These are phyloP conservation scores for Aspergillus japonicus DNA, from an alignment of 2,329 filamentous ascomycete genomes.

Conservation along the genomic window DNA sequence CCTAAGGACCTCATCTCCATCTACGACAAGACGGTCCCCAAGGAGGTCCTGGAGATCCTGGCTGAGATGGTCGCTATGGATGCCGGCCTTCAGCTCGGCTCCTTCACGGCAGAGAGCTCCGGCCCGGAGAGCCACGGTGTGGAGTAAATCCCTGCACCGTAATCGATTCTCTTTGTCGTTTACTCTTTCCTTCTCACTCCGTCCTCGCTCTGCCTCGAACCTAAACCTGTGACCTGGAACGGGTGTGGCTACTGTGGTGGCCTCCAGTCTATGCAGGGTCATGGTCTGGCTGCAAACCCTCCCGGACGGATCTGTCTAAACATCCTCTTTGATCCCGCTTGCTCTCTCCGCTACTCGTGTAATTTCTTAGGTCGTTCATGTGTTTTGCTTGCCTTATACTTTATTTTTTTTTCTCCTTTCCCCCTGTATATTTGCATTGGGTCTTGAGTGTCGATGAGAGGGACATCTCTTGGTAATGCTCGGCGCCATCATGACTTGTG, in stretches of 20 bases:
- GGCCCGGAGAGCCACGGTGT: constrained; percentile 37
- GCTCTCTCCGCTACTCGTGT: constrained; percentile 28
- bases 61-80: constrained; percentile 98
- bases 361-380: neutral
- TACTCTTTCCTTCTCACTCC: constrained; percentile 15
- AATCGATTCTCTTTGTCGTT: constrained; percentile 14
- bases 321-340: constrained; percentile 7
- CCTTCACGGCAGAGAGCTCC: constrained; percentile 37
- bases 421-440: constrained; percentile 37
- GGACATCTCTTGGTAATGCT: constrained; percentile 33
- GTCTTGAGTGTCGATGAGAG: constrained; percentile 28
- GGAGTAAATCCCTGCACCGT: constrained; percentile 31
- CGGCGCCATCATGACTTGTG: constrained; percentile 25
- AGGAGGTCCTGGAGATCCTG: constrained; percentile 93
- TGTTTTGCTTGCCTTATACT: constrained; percentile 1
- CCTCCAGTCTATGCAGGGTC: constrained; percentile 24
- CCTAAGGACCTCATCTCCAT: constrained; percentile 90
- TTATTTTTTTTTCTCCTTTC: constrained; percentile 12
- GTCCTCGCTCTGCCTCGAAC: constrained; percentile 14
- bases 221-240: constrained; percentile 16
- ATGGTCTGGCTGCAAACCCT: constrained; percentile 21
- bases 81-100: constrained; percentile 64
- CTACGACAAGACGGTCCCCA: constrained; percentile 97
- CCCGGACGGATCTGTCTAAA: constrained; percentile 11
- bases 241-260: constrained; percentile 13